Conservation (phyloP, 2,329 filamentous ascomycete species). For the Hypoxylon sp. region DNA sequence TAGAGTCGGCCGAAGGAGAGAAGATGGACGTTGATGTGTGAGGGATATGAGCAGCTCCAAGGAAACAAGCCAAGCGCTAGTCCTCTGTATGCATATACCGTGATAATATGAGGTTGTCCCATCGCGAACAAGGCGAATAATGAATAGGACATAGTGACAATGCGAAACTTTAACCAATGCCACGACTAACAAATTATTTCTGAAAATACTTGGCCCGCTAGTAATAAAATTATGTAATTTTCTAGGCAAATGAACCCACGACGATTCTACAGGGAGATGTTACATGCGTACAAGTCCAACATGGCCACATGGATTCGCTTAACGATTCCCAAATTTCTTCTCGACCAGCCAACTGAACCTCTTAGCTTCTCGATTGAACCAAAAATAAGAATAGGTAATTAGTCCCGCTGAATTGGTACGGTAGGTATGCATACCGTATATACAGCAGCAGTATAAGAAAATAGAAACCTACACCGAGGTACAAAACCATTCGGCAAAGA, state of each 20-base stretch:
- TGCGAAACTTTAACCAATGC: constrained; percentile 2
- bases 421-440: background rate
- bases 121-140: constrained; percentile 5
- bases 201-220: background rate
- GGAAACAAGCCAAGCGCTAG: constrained; percentile 3
- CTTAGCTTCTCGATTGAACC: background rate
- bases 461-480: background rate
- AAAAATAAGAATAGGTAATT: background rate
- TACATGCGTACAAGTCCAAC: background rate
- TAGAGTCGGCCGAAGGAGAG: constrained; percentile 76
- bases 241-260: background rate
- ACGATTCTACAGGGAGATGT: background rate
- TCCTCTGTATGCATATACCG: constrained; percentile 43
- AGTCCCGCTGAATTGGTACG: no score
- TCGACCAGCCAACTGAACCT: background rate
- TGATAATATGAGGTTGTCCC: constrained; percentile 39
- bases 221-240: background rate
- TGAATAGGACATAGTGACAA: constrained; percentile 2
- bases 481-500: background rate
- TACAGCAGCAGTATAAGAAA: background rate
- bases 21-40: constrained; percentile 78
- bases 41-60: constrained; percentile 29
- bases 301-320: background rate
- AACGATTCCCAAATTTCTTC: background rate
- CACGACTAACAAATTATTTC: constrained; percentile 2